A percentile compares a stretch with the other conserved stretches of the same genome.
Evolutionary conservation across 441 rosid species (phyloP).

Genomic region (Populus hybrid): DNA sequence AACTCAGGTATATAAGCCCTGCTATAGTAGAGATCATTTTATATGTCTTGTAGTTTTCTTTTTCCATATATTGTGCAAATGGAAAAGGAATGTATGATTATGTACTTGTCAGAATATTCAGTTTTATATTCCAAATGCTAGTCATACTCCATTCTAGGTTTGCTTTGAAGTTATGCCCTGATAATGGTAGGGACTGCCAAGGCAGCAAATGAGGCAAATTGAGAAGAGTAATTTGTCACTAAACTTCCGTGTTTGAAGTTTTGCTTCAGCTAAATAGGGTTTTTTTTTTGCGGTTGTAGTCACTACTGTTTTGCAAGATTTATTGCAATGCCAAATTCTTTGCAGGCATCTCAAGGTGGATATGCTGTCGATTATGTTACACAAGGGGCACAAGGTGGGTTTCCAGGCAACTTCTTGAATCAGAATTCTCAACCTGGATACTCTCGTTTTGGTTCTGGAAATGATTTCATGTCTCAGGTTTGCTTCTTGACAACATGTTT

Average conservation of each 20-base stretch:
- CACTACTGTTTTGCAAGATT: background rate
- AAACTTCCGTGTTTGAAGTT: background rate
- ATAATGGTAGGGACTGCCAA: background rate
- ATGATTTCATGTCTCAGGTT: conserved; percentile 99
- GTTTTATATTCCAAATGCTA: no score
- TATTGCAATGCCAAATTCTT: conserved; percentile 46
- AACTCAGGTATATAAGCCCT: conserved; percentile 58
- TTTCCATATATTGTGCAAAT: no score
- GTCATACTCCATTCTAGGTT: background rate
- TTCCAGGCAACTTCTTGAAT: conserved; percentile 86
- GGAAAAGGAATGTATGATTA: no score
- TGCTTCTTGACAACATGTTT: conserved; percentile 15
- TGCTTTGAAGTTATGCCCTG: background rate
- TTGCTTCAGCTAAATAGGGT: background rate
- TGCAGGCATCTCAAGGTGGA: conserved; percentile 82
- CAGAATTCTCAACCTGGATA: conserved; percentile 94
- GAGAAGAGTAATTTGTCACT: background rate
- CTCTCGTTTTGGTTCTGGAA: conserved; percentile 84
- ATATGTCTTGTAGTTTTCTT: no score
- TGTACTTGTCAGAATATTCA: no score
- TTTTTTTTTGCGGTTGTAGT: background rate
- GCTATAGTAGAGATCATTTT: background rate
- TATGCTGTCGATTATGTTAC: conserved; percentile 87
- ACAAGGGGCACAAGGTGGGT: conserved; percentile 91
- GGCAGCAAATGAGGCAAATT: background rate